A percentile compares a stretch with the other conserved stretches of the same genome.
Evolutionary conservation across 139 green algal genomes (phyloP).

Genomic region (Zygnema cylindricum): DNA sequence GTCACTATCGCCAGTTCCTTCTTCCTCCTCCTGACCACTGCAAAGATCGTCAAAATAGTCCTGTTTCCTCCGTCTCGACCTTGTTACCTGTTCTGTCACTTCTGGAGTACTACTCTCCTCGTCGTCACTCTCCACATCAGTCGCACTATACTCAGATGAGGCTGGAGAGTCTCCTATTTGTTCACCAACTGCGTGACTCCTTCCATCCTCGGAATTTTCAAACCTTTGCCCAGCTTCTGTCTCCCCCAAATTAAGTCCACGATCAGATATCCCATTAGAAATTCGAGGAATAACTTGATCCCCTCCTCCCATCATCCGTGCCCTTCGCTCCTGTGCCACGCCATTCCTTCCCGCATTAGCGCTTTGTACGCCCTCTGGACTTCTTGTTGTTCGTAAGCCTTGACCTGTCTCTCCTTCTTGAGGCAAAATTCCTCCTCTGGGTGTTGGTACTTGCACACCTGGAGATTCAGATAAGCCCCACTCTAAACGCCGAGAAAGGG

Average conservation of each 20-base stretch:
- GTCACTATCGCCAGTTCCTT: background rate
- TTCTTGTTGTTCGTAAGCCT: too few species aligned
- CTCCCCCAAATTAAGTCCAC: background rate
- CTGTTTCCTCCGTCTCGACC: conserved; percentile 12
- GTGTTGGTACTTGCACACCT: background rate
- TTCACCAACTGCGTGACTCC: background rate
- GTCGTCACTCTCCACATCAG: conserved; percentile 20
- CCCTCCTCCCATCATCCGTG: background rate
- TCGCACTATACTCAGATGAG: conserved; percentile 1
- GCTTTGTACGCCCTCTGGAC: too few species aligned
- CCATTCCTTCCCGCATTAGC: too few species aligned
- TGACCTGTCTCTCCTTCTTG: too few species aligned
- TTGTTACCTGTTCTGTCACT: conserved; percentile 26
- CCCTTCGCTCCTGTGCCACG: background rate
- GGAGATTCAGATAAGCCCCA: background rate
- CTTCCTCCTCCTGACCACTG: background rate
- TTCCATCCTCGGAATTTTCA: background rate
- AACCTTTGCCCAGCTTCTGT: background rate
- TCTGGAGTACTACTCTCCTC: conserved; percentile 38
- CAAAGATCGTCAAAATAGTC: background rate
- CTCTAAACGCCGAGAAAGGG: background rate
- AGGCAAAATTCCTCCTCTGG: too few species aligned
- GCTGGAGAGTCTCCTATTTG: conserved; percentile 4
- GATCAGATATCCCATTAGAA: background rate
- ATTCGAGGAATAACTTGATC: background rate